Conservation (phyloP, 768 basidiomycete species). For the Kwoniella botswanensis region DNA sequence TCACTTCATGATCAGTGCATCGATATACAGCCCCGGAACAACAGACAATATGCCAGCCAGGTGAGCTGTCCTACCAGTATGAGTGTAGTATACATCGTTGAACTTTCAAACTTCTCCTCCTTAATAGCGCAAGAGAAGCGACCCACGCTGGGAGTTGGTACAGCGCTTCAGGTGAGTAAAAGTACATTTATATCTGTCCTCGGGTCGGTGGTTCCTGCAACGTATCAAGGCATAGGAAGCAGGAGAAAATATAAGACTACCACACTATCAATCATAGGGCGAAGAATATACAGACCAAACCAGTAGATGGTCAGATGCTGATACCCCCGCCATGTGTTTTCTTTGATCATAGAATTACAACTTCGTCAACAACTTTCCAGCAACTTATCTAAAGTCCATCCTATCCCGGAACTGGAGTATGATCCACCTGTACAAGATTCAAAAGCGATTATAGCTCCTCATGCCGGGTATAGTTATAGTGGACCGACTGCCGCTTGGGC, state of each 20-base stretch:
- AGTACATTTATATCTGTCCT: slow-evolving; percentile 7
- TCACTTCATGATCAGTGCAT: neutral
- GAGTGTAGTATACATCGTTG: too few species aligned
- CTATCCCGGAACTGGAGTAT: slow-evolving; percentile 63
- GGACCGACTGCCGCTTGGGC: slow-evolving; percentile 96
- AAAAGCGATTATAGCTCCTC: slow-evolving; percentile 96
- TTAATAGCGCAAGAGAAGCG: slow-evolving; percentile 59
- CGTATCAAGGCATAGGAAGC: too few species aligned
- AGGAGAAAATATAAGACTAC: too few species aligned
- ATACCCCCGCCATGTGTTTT: neutral
- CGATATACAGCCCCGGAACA: too few species aligned
- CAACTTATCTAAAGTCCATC: slow-evolving; percentile 69
- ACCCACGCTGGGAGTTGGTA: slow-evolving; percentile 95
- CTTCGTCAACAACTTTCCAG: slow-evolving; percentile 68
- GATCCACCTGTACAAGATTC: slow-evolving; percentile 71
- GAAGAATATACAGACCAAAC: too few species aligned
- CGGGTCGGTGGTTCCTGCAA: too few species aligned
- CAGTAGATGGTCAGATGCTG: too few species aligned
- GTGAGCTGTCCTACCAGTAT: too few species aligned
- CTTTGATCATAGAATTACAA: slow-evolving; percentile 61
- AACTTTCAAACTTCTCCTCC: neutral
- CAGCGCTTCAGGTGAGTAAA: slow-evolving; percentile 66
- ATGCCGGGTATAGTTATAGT: slow-evolving; percentile 95
- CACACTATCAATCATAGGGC: neutral
- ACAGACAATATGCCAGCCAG: too few species aligned